Evolutionary conservation across 2,329 filamentous ascomycete genomes (phyloP).

Genomic region (Beauveria rudraprayagi): DNA sequence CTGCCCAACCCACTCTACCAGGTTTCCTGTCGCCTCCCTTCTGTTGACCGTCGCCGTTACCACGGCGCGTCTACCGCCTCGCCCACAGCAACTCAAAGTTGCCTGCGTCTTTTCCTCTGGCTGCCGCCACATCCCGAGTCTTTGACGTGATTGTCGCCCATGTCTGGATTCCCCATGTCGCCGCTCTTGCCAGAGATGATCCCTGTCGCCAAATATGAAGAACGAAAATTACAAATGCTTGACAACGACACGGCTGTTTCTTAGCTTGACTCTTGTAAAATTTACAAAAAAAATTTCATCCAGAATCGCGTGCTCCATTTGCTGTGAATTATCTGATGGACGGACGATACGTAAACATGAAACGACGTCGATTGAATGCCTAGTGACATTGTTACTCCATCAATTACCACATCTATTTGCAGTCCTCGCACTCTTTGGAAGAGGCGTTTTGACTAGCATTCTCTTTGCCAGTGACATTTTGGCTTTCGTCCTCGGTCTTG

Average conservation of each 20-base stretch:
- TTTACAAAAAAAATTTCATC: slow-evolving; percentile 23
- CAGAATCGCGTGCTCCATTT: slow-evolving; percentile 3
- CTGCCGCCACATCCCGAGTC: neutral
- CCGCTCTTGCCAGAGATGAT: neutral
- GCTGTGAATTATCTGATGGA: neutral
- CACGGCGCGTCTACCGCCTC: slow-evolving; percentile 2
- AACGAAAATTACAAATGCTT: slow-evolving; percentile 10
- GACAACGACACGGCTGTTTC: slow-evolving; percentile 31
- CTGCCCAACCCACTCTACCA: neutral
- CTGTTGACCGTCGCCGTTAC: neutral
- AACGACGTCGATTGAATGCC: neutral
- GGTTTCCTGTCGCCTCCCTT: neutral
- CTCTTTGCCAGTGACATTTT: neutral
- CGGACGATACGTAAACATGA: too few relatives aligned
- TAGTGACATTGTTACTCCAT: too few relatives aligned
- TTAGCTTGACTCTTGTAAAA: slow-evolving; percentile 34
- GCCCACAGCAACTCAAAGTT: neutral
- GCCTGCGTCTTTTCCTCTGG: neutral
- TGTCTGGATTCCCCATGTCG: slow-evolving; percentile 3
- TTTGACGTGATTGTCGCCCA: slow-evolving; percentile 8
- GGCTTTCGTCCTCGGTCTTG: neutral
- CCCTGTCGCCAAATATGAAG: slow-evolving; percentile 5
- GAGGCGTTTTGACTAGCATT: neutral
- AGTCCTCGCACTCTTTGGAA: slow-evolving; percentile 13
- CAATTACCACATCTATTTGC: neutral